These are phyloP conservation scores for Xylaria venustula DNA, from an alignment of 495 filamentous ascomycete species.

Conservation along the genomic window DNA sequence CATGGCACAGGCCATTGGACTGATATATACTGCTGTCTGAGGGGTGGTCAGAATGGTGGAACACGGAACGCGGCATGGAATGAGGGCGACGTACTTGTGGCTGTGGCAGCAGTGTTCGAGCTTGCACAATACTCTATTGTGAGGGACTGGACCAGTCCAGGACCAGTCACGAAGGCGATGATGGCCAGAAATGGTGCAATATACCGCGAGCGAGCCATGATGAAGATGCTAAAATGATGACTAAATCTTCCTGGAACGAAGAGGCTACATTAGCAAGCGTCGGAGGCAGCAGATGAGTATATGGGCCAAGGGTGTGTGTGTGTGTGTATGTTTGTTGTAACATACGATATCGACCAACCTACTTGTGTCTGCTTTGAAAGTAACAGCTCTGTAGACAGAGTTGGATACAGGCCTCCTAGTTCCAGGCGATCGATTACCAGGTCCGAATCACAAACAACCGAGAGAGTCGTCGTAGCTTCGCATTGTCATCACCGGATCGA, in stretches of 20 bases:
- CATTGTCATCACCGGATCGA: conserved; percentile 7
- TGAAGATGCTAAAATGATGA: conserved; percentile 1
- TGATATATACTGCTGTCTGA: conserved; percentile 43
- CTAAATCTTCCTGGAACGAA: not conserved
- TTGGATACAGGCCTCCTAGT: not conserved
- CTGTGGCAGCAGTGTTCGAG: conserved; percentile 38
- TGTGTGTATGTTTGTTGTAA: not conserved
- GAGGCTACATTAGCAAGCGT: not conserved
- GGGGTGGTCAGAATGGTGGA: conserved; percentile 2
- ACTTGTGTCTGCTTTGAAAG: not conserved
- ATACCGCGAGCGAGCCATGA: conserved; percentile 20
- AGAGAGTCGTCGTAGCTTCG: conserved; percentile 1
- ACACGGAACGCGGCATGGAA: not conserved
- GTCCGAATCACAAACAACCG: conserved; percentile 10
- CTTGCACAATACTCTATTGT: conserved; percentile 39
- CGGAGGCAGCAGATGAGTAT: too few species aligned
- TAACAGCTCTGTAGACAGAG: not conserved
- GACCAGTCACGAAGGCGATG: conserved; percentile 13
- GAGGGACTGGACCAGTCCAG: conserved; percentile 22
- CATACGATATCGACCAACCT: not conserved
- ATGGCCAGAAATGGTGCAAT: conserved; percentile 1
- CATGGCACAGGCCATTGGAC: conserved; percentile 44
- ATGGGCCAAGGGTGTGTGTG: too few species aligned
- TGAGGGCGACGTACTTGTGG: conserved; percentile 28
- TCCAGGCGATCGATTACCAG: not conserved